Conservation (phyloP, 73 alveolate species). For the Durusdinium trenchii region DNA sequence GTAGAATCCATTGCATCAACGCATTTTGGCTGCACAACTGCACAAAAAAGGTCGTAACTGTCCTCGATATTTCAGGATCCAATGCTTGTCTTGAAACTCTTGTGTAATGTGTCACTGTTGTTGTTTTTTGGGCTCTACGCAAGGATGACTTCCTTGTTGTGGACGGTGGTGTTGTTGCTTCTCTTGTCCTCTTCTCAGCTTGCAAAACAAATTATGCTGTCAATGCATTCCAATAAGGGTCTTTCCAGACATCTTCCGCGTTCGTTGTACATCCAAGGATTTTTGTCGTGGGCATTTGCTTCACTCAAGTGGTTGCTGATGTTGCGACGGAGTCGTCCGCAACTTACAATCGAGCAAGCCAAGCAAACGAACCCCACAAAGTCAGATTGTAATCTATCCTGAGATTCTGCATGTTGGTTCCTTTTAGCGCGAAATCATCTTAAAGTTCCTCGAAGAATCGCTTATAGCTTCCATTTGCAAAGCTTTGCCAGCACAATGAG, state of each 20-base stretch:
- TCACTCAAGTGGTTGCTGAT: constrained; percentile 84
- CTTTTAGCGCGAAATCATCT: too few species aligned
- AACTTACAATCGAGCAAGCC: background rate
- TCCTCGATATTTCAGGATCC: background rate
- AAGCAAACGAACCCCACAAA: background rate
- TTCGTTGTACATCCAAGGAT: background rate
- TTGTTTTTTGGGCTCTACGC: background rate
- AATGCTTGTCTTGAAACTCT: background rate
- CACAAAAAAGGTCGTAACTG: background rate
- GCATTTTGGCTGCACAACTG: background rate
- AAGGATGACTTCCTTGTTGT: constrained; percentile 77
- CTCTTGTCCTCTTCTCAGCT: constrained; percentile 27
- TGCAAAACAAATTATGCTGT: background rate
- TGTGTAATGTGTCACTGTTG: background rate
- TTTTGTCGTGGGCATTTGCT: constrained; percentile 89
- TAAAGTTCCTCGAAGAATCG: too few species aligned
- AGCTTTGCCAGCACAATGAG: too few species aligned
- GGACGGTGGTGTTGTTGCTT: constrained; percentile 77
- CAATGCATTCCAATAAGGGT: background rate
- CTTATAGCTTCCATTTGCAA: too few species aligned
- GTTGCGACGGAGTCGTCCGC: constrained; percentile 38
- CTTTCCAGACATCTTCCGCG: background rate
- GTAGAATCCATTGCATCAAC: constrained; percentile 81
- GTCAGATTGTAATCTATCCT: too few species aligned
- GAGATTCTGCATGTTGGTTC: too few species aligned